Evolutionary conservation across 129 eudicot species (phyloP).

Genomic region (Saposhnikovia divaricata): DNA sequence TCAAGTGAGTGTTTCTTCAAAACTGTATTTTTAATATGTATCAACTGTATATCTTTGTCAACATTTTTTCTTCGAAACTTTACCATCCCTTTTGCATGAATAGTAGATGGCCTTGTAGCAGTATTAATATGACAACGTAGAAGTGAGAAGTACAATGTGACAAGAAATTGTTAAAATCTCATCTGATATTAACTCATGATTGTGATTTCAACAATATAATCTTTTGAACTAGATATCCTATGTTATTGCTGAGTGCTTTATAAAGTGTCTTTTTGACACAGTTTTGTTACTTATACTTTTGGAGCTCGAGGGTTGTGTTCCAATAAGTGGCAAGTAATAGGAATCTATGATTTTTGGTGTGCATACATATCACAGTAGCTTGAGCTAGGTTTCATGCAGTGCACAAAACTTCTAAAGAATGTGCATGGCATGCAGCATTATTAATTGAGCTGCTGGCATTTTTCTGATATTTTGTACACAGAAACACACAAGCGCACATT

Average conservation of each 20-base stretch:
- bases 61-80: conserved; percentile 2
- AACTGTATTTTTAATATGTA: background rate
- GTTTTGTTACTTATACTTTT: background rate
- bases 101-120: background rate
- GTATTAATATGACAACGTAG: background rate
- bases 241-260: background rate
- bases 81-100: background rate
- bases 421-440: background rate
- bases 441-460: background rate
- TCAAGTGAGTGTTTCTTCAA: conserved; percentile 60
- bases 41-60: background rate
- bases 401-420: background rate
- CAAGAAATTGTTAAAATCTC: background rate
- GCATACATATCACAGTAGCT: background rate
- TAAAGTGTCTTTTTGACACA: background rate
- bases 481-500: background rate
- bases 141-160: background rate
- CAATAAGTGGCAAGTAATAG: background rate
- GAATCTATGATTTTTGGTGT: background rate
- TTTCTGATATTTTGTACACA: background rate
- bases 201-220: background rate
- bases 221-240: background rate
- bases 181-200: background rate
- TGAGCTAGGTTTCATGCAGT: background rate
- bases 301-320: background rate